Evolutionary conservation across 352 stramenopile genomes (phyloP), one percentile per base, ranked within the genome.

Genomic region (Phytophthora hybrid): DNA sequence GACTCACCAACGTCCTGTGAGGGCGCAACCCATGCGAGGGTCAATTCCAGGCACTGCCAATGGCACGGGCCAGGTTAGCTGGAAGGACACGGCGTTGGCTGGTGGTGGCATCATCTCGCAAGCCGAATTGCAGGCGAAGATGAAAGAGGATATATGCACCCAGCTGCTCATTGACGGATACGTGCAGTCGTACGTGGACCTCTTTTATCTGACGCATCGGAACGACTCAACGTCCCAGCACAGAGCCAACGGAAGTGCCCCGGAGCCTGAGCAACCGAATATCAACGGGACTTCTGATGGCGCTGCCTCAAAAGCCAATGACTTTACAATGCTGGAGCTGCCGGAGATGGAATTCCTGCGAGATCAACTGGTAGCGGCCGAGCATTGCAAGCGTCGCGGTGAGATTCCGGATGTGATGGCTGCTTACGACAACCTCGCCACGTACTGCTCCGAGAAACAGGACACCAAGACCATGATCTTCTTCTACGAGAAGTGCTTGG

Each of bases 131-230:
- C 86, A 93, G 32, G 74, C 78, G 18, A 92, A 90, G 51, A 80
- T 92, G 59, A 91, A 92, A 62, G 85, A 94, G 66, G 80, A 91
- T 16, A 78, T 94, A 5, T 98, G 92, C 65, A 90, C 94, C 54
- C 84, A 96, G 53, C 88, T 98, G 61, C 83, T 98, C 13, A 84
- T 92, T 69, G 79, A 82, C 23, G 95, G 95, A 34, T 97, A 97
- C 74, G 94, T 98, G 44, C 94, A 98, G 74, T 96, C 89, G 8
- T 98, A 90, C 68, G 93, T 98, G n/a, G 95, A 98, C 76, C 87
- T 98, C 49, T 98, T 98, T 67, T 98, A 98, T 81, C 87, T 98
- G 19, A 97, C 89, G 16, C 93, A 98, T 71, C 88, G 92, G 47
- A 81, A 92, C 19, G 85, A 88, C 39, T 65, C 79, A 5, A 31